These are phyloP conservation scores for Penicillium crystallinum DNA, from an alignment of 495 filamentous ascomycete species.

Conservation along the genomic window DNA sequence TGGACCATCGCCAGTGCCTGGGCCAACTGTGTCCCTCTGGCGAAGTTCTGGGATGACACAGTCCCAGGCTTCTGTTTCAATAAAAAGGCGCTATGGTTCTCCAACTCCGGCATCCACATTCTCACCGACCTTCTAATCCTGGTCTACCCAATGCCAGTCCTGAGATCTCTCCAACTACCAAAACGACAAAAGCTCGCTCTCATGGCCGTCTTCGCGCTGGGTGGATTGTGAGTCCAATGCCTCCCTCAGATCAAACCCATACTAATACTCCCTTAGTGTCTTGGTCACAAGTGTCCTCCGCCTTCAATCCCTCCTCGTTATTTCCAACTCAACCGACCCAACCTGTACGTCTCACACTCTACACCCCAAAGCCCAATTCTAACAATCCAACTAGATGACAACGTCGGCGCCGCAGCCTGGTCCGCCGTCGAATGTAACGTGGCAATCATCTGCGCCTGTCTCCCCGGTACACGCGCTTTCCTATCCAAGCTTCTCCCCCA, in stretches of 20 bases:
- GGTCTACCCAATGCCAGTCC: slow-evolving; percentile 44
- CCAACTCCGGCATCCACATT: slow-evolving; percentile 39
- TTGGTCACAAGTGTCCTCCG: slow-evolving; percentile 52
- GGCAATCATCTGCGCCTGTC: slow-evolving; percentile 52
- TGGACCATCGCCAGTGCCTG: slow-evolving; percentile 34
- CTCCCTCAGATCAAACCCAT: not conserved
- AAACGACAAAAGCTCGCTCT: slow-evolving; percentile 39
- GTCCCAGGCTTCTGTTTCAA: slow-evolving; percentile 30
- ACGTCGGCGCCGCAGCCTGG: slow-evolving; percentile 52
- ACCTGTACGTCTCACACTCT: slow-evolving; percentile 32
- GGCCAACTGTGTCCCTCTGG: slow-evolving; percentile 34
- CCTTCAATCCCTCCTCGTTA: slow-evolving; percentile 42
- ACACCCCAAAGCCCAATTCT: not conserved
- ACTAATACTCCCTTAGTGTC: slow-evolving; percentile 30
- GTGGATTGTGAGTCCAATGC: slow-evolving; percentile 37
- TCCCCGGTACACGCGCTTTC: slow-evolving; percentile 51
- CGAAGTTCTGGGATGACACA: slow-evolving; percentile 29
- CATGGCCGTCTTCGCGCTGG: slow-evolving; percentile 44
- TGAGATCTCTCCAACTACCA: slow-evolving; percentile 40
- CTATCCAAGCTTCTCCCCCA: slow-evolving; percentile 36
- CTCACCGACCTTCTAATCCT: slow-evolving; percentile 45
- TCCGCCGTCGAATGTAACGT: slow-evolving; percentile 53
- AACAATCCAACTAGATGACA: slow-evolving; percentile 35
- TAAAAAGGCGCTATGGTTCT: slow-evolving; percentile 35
- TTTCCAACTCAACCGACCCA: slow-evolving; percentile 39